Percentiles rank a stretch among this genome's conserved stretches.
These are phyloP conservation scores for Aspergillus pseudonomiae DNA, from an alignment of 2,329 filamentous ascomycete species.

Conservation along the genomic window DNA sequence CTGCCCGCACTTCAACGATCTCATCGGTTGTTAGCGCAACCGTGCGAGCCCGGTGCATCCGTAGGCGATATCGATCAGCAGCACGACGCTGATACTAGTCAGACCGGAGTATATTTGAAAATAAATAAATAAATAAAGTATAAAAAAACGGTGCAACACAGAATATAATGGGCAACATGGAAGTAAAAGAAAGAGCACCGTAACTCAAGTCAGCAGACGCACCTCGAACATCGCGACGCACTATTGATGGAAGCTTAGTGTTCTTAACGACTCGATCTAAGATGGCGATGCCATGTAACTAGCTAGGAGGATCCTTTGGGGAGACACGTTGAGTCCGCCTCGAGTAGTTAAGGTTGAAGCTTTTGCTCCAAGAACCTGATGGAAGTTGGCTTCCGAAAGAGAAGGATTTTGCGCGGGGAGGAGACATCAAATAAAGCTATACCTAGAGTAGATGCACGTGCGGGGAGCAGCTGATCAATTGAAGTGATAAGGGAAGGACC, in stretches of 20 bases:
- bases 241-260: neutral
- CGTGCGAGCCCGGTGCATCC: conserved; percentile 80
- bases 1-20: conserved; percentile 90
- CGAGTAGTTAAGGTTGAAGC: neutral
- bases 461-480: conserved; percentile 6
- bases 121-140: neutral
- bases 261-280: neutral
- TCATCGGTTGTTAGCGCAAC: conserved; percentile 80
- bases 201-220: conserved; percentile 6
- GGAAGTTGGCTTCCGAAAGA: conserved; percentile 9
- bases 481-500: neutral
- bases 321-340: neutral
- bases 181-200: conserved; percentile 1
- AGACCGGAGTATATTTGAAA: neutral
- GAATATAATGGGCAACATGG: neutral
- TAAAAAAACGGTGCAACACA: neutral
- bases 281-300: neutral
- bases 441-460: neutral
- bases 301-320: neutral
- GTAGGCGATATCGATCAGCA: conserved; percentile 74
- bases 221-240: conserved; percentile 35
- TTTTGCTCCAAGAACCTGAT: neutral
- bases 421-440: neutral
- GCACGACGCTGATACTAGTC: conserved; percentile 59
- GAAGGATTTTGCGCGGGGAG: conserved; percentile 6